Conservation (phyloP, 2,329 filamentous ascomycete genomes). For the Trichoderma sp. region DNA sequence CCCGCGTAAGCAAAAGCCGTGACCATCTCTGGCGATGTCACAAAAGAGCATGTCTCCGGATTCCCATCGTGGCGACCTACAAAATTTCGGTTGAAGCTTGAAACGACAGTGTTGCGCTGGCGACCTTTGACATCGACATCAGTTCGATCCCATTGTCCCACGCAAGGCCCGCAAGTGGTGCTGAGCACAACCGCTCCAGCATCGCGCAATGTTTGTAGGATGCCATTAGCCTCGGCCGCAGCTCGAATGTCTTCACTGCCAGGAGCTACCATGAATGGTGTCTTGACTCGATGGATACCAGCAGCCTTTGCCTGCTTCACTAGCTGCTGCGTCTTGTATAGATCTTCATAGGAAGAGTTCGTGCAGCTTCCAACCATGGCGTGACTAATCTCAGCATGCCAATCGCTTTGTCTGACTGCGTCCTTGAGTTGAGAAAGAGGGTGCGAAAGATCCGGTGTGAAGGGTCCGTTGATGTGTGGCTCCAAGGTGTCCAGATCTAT, state of each 20-base stretch:
- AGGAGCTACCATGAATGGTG: conserved; percentile 83
- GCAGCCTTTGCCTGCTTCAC: conserved; percentile 72
- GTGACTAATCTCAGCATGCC: conserved; percentile 95
- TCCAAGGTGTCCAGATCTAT: conserved; percentile 94
- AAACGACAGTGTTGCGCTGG: conserved; percentile 92
- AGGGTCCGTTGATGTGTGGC: conserved; percentile 97
- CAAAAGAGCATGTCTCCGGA: conserved; percentile 91
- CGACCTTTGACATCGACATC: conserved; percentile 86
- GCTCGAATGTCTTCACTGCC: conserved; percentile 96
- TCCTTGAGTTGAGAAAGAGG: conserved; percentile 97
- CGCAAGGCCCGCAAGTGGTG: conserved; percentile 91
- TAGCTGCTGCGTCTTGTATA: too few species aligned
- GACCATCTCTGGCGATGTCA: conserved; percentile 86
- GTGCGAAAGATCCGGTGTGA: conserved; percentile 96
- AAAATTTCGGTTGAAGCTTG: conserved; percentile 99
- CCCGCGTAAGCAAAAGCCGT: conserved; percentile 84
- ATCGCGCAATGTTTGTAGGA: conserved; percentile 92
- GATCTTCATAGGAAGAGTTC: conserved; percentile 78
- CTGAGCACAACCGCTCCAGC: conserved; percentile 93
- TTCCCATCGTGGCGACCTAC: conserved; percentile 97
- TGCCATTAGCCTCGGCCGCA: conserved; percentile 86
- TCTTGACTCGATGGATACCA: neutral
- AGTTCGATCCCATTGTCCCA: conserved; percentile 88
- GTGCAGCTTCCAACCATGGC: conserved; percentile 98
- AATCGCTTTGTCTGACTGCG: conserved; percentile 89